Base-by-base conservation (phyloP, 371 early-diverging fungal genomes). In the Zychaea mexicana region DNA sequence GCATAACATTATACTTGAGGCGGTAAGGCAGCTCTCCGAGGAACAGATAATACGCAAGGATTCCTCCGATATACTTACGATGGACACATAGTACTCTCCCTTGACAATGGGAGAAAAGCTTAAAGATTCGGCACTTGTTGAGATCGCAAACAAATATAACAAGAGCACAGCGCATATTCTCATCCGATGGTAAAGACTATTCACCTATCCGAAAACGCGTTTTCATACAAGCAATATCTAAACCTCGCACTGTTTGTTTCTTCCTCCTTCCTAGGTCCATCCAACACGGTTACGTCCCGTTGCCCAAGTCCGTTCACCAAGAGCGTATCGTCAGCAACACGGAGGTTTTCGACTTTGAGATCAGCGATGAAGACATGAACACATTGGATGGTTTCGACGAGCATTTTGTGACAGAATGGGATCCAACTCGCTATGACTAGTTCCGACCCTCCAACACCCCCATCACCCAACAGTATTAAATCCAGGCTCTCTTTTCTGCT, bases 271-370 rank as follows among this genome's bases (percentile, higher is more conserved):
- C n/a, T 57, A 72, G 72, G 68, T 72, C 74, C 38, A 55, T 85
- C 52, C 81, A 86, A 68, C 74, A 73, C 53, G 74, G 77, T 5
- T 78, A 73, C 52, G 70, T 84, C 57, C 75, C 82, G 24, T 63
- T 90, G 9, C 90, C 88, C 49, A 90, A 90, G 68, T 81, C 81
- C 31, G 67, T 70, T 0, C 64, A 78, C 53, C 67, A 74, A 61
- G 71, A 74, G 13, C 69, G 87, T 15, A 77, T 90, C 38, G 66
- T 62, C 9, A 80, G 82, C 61, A 90, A 90, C 61, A 67, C 72
- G 0, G 69, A 84, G 26, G 79, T 86, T 12, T 83, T 81, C 67
- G 85, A 81, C 45, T 85, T 84, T 53, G 72, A 74, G 22, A 61
- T 89, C 2, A 71, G 81, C n/a, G 72, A 79, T 15, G 81, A 77